Percentiles rank a stretch among this genome's conserved stretches.
These are phyloP conservation scores for Suillus cothurnatus DNA, from an alignment of 768 basidiomycete species.

Conservation along the genomic window DNA sequence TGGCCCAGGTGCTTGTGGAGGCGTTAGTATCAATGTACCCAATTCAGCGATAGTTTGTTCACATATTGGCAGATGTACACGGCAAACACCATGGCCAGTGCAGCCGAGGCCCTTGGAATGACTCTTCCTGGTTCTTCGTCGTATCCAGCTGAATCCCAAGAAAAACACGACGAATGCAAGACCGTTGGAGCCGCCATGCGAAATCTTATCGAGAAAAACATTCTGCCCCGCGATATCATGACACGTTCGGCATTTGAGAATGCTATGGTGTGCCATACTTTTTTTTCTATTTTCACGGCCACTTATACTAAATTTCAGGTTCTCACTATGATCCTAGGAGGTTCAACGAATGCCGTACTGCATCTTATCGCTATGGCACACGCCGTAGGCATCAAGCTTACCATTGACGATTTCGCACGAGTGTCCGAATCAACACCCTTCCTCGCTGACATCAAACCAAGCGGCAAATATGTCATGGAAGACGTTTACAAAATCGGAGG, in stretches of 20 bases:
- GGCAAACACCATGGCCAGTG: slow-evolving; percentile 97
- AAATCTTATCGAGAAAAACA: slow-evolving; percentile 87
- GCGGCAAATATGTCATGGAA: slow-evolving; percentile 99
- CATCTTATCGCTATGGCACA: slow-evolving; percentile 98
- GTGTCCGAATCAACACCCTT: slow-evolving; percentile 94
- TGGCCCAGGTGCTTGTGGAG: slow-evolving; percentile 97
- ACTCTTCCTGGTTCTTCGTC: slow-evolving; percentile 95
- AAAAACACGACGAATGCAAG: slow-evolving; percentile 86
- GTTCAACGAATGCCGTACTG: slow-evolving; percentile 96
- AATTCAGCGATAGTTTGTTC: background rate
- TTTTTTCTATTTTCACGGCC: background rate
- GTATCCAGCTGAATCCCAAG: slow-evolving; percentile 89
- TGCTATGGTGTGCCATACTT: slow-evolving; percentile 72
- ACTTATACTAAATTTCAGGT: slow-evolving; percentile 52
- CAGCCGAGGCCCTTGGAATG: slow-evolving; percentile 96
- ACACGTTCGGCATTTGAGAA: slow-evolving; percentile 96
- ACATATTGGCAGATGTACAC: slow-evolving; percentile 81
- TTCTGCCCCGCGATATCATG: slow-evolving; percentile 96
- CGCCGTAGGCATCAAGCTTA: slow-evolving; percentile 87
- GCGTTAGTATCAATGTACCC: slow-evolving; percentile 55
- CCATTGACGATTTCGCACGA: slow-evolving; percentile 89
- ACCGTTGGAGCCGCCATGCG: slow-evolving; percentile 81
- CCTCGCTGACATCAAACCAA: slow-evolving; percentile 95
- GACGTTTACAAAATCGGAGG: slow-evolving; percentile 96
- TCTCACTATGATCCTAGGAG: slow-evolving; percentile 94